Evolutionary conservation across 208 protist genomes (phyloP).

Genomic region (Acanthamoeba lenticulata): DNA sequence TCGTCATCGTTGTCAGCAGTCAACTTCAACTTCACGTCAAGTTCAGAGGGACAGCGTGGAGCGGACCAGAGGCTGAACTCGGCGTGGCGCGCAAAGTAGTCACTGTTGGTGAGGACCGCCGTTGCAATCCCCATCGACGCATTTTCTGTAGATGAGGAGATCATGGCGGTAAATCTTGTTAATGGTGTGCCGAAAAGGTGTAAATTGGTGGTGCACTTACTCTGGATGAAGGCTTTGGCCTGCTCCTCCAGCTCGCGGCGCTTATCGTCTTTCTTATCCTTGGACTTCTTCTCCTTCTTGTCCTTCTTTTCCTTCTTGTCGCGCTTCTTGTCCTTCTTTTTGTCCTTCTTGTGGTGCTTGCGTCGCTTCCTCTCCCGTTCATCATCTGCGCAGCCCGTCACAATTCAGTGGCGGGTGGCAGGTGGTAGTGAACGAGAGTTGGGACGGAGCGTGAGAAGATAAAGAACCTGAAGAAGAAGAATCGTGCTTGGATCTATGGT

Average conservation of each 20-base stretch:
- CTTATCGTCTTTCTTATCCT: neutral
- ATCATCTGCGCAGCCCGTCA: neutral
- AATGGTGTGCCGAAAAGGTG: neutral
- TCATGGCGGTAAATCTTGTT: neutral
- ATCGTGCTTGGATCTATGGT: neutral
- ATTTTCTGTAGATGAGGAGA: neutral
- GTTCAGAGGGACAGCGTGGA: no score
- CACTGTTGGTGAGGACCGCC: neutral
- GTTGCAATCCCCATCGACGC: neutral
- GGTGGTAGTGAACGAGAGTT: neutral
- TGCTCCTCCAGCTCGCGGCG: neutral
- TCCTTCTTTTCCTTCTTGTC: conserved; percentile 16
- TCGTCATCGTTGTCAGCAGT: neutral
- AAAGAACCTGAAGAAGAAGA: neutral
- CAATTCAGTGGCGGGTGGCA: no score
- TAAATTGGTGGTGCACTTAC: neutral
- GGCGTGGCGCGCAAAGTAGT: conserved; percentile 19
- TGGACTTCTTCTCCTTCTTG: conserved; percentile 2
- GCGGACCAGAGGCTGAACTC: conserved; percentile 57
- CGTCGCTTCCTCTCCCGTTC: neutral
- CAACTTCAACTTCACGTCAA: neutral
- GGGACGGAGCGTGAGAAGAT: neutral
- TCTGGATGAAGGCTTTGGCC: neutral
- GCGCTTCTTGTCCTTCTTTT: neutral
- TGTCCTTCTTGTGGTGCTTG: conserved; percentile 32